These are phyloP conservation scores for Fraxinus paxiana DNA, from an alignment of 305 asterid genomes.

Conservation along the genomic window DNA sequence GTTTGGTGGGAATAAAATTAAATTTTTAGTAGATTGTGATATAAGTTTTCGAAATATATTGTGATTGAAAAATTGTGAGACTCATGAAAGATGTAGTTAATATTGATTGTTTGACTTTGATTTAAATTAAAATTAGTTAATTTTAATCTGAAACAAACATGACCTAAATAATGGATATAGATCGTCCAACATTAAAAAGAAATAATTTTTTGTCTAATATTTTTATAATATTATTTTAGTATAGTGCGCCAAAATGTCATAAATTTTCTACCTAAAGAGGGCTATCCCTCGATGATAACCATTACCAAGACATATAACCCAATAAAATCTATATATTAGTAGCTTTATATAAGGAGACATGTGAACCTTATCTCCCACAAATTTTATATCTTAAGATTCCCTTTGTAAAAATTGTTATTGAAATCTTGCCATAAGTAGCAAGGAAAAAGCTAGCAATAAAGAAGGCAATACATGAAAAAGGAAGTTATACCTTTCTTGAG, in stretches of 20 bases:
- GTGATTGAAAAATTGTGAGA: too few species aligned
- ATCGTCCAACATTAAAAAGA: background rate
- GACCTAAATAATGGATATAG: background rate
- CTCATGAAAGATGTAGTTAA: too few species aligned
- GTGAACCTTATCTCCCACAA: background rate
- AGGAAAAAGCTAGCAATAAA: background rate
- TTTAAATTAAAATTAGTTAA: too few species aligned
- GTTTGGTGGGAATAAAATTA: too few species aligned
- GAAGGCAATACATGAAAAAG: background rate
- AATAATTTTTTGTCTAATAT: background rate
- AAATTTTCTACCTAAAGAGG: background rate
- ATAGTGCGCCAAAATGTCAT: background rate
- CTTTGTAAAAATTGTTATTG: background rate
- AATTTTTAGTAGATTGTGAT: too few species aligned
- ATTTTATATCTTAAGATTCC: background rate
- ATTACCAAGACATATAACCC: background rate
- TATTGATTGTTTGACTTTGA: too few species aligned
- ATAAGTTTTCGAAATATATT: too few species aligned
- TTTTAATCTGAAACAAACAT: too few species aligned
- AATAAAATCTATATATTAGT: background rate
- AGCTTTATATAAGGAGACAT: background rate
- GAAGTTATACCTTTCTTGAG: background rate
- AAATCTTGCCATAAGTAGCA: background rate
- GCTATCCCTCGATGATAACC: background rate
- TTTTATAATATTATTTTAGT: background rate